phyloP scores from a whole-genome alignment of 2,329 filamentous ascomycete species.

The Exophiala sp. region DNA sequence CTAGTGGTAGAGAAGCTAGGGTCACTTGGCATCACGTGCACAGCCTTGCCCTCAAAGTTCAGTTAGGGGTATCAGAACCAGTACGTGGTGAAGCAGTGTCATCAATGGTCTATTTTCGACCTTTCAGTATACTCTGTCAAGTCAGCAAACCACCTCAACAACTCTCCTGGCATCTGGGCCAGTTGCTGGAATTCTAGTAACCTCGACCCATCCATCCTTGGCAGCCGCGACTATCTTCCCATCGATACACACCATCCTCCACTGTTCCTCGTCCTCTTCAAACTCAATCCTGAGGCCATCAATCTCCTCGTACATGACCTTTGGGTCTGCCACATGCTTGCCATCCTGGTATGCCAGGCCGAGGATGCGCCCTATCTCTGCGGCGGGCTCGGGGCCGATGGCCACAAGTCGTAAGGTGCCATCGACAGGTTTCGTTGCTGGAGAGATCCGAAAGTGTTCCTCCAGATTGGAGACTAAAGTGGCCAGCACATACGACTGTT shows the following conservation, averaged over 20 bases:
- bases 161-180: conserved; percentile 40
- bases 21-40: not conserved
- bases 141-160: conserved; percentile 34
- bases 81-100: too few species aligned
- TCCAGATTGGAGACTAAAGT: conserved; percentile 77
- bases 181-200: conserved; percentile 38
- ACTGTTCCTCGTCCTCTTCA: conserved; percentile 61
- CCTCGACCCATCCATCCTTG: conserved; percentile 62
- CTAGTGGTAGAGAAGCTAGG: not conserved
- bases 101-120: too few species aligned
- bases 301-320: conserved; percentile 66
- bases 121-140: not conserved
- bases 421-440: conserved; percentile 63
- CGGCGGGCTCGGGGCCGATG: conserved; percentile 62
- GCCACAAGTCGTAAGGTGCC: conserved; percentile 65
- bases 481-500: conserved; percentile 71
- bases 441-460: conserved; percentile 74
- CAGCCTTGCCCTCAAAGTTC: not conserved
- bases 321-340: conserved; percentile 48
- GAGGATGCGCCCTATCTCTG: conserved; percentile 73
- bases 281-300: conserved; percentile 62
- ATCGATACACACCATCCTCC: conserved; percentile 87
- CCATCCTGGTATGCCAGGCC: conserved; percentile 53
- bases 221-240: conserved; percentile 76
- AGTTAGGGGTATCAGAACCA: not conserved